Base-by-base conservation (phyloP, 257 asterid genomes). In the Linaria vulgaris region DNA sequence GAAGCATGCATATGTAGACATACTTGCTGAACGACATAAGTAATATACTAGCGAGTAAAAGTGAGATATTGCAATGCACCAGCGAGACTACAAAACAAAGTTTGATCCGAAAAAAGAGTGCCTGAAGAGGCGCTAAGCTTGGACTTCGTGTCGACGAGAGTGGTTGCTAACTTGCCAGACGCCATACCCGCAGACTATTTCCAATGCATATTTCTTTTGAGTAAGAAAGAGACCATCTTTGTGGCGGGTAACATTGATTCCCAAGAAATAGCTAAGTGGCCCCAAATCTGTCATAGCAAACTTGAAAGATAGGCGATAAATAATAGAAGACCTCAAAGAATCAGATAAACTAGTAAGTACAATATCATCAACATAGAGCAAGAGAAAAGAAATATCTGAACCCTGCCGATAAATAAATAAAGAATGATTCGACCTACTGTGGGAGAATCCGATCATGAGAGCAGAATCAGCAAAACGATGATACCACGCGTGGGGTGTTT, bases 281-380 rank as follows among this genome's bases (percentile, higher is more conserved):
- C 65, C 65, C 3, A 59, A 25, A n/a, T 50, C 56, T 12, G 17
- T 50, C 56, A 50, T 50, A 50, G 56, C 23, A 50, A 50, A 50
- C 12, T 50, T 11, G 5, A 25, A 50, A 9, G 56, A 24, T 6
- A 50, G 27, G 16, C 23, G 24, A 10, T 24, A 17, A 9, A 50
- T n/a, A 1, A 50, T 50, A 19, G 56, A 50, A 9, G 8, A 0
- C 0, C 56, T 3, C 17, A 50, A 25, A 16, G 23, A 17, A 7
- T 50, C 56, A 0, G 56, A 50, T 2, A 25, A 50, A 12, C 25
- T 14, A 3, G 27, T 50, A n/a, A n/a, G n/a, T n/a, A n/a, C n/a
- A n/a, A n/a, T n/a, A n/a, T n/a, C n/a, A n/a, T n/a, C n/a, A n/a
- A n/a, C n/a, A n/a, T n/a, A n/a, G n/a, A n/a, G n/a, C n/a, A n/a